Conservation (phyloP, 495 filamentous ascomycete genomes). For the Hypoxylon perforatum region DNA sequence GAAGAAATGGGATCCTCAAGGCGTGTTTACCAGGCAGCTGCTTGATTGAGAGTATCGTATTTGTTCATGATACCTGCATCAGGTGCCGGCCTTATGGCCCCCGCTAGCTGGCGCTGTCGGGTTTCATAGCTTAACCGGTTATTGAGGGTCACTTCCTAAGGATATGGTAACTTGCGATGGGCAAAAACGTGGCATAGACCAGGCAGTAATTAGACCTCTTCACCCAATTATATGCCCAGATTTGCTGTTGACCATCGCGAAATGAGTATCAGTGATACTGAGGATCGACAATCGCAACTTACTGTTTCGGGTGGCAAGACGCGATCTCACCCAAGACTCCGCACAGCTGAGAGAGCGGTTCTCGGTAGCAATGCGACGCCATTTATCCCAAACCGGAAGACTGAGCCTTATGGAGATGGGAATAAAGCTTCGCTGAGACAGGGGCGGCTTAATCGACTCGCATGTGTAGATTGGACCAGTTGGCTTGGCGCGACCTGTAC, state of each 20-base stretch:
- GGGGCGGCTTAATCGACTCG: neutral
- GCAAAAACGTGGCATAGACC: neutral
- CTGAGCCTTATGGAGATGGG: slow-evolving; percentile 2
- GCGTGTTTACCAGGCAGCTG: slow-evolving; percentile 24
- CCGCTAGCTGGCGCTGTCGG: no score
- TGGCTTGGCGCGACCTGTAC: neutral
- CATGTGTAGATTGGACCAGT: neutral
- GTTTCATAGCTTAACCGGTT: no score
- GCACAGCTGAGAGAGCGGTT: slow-evolving; percentile 9
- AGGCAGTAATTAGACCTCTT: slow-evolving; percentile 4
- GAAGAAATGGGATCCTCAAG: slow-evolving; percentile 27
- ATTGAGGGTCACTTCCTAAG: no score
- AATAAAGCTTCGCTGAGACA: slow-evolving; percentile 9
- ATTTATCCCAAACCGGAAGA: slow-evolving; percentile 3
- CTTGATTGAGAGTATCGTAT: no score
- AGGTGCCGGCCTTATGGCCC: no score
- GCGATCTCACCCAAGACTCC: slow-evolving; percentile 18
- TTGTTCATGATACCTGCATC: no score
- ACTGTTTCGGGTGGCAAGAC: slow-evolving; percentile 21
- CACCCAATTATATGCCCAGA: neutral
- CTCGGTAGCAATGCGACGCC: no score
- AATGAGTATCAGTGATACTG: neutral
- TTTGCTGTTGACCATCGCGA: slow-evolving; percentile 1
- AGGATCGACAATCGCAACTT: slow-evolving; percentile 13
- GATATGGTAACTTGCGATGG: no score